phyloP scores from a whole-genome alignment of 495 filamentous ascomycete species.

The Evernia prunastri region DNA sequence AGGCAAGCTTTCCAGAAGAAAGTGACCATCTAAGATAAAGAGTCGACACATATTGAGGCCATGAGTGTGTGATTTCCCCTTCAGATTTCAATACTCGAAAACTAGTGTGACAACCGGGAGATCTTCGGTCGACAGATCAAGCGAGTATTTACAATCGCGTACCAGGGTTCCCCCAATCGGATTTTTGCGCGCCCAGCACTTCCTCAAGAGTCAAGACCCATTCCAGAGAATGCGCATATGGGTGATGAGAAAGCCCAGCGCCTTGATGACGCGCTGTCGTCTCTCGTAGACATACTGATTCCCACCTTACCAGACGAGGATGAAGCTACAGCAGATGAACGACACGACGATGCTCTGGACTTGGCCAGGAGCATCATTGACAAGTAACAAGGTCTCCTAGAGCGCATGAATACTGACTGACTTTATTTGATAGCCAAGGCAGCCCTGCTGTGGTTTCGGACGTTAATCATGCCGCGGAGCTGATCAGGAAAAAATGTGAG shows the following conservation, averaged over 20 bases:
- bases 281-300: constrained; percentile 47
- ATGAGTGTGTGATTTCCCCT: too few relatives aligned
- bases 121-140: background rate
- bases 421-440: constrained; percentile 30
- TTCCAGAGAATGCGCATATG: constrained; percentile 26
- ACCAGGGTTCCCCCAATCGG: background rate
- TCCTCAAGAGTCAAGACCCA: background rate
- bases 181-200: constrained; percentile 6
- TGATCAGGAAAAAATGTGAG: constrained; percentile 73
- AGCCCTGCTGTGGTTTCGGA: constrained; percentile 61
- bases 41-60: background rate
- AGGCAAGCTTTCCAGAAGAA: background rate
- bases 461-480: constrained; percentile 82
- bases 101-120: background rate
- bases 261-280: constrained; percentile 50
- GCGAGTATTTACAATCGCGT: constrained; percentile 7
- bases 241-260: constrained; percentile 32
- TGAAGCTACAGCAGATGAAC: constrained; percentile 41
- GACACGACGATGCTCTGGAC: constrained; percentile 38
- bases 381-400: constrained; percentile 25
- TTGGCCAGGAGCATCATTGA: constrained; percentile 42
- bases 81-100: too few relatives aligned
- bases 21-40: background rate
- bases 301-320: constrained; percentile 42
- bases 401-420: constrained; percentile 15